Evolutionary conservation across 1,139 yeast genomes (phyloP).

Genomic region (Suhomyces wounanorum): DNA sequence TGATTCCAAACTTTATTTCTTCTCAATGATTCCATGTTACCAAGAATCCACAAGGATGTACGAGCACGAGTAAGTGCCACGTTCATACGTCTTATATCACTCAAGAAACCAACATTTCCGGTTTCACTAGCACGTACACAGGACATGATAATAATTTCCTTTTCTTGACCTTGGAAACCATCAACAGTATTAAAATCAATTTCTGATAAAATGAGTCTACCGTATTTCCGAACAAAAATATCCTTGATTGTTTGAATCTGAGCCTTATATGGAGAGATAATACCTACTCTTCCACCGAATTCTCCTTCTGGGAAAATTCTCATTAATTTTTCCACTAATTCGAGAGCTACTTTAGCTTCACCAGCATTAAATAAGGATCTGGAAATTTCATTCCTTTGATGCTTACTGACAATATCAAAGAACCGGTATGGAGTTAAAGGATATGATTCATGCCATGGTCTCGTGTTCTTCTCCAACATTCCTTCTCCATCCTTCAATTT

Average conservation of each 20-base stretch:
- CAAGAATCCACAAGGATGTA: slow-evolving; percentile 89
- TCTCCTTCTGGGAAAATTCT: slow-evolving; percentile 50
- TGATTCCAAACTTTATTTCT: slow-evolving; percentile 70
- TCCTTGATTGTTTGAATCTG: slow-evolving; percentile 66
- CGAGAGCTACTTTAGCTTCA: slow-evolving; percentile 75
- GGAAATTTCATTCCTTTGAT: slow-evolving; percentile 61
- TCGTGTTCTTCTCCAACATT: slow-evolving; percentile 57
- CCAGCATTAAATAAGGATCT: slow-evolving; percentile 68
- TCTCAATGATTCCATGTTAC: slow-evolving; percentile 65
- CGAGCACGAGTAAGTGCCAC: slow-evolving; percentile 94
- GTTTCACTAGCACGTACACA: slow-evolving; percentile 84
- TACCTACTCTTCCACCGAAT: slow-evolving; percentile 76
- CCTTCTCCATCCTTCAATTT: slow-evolving; percentile 73
- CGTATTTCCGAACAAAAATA: slow-evolving; percentile 60
- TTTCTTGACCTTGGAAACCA: slow-evolving; percentile 98
- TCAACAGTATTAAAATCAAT: slow-evolving; percentile 94
- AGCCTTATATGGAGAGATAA: slow-evolving; percentile 93
- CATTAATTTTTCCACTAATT: slow-evolving; percentile 61
- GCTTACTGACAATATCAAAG: slow-evolving; percentile 68
- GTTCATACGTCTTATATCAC: slow-evolving; percentile 91
- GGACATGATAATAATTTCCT: slow-evolving; percentile 88
- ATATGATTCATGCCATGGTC: slow-evolving; percentile 71
- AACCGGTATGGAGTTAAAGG: slow-evolving; percentile 75
- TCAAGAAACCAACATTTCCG: slow-evolving; percentile 81
- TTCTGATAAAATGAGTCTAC: slow-evolving; percentile 59